phyloP scores from a whole-genome alignment of 1,284 basidiomycete genomes.

The Farysia itapuensis region DNA sequence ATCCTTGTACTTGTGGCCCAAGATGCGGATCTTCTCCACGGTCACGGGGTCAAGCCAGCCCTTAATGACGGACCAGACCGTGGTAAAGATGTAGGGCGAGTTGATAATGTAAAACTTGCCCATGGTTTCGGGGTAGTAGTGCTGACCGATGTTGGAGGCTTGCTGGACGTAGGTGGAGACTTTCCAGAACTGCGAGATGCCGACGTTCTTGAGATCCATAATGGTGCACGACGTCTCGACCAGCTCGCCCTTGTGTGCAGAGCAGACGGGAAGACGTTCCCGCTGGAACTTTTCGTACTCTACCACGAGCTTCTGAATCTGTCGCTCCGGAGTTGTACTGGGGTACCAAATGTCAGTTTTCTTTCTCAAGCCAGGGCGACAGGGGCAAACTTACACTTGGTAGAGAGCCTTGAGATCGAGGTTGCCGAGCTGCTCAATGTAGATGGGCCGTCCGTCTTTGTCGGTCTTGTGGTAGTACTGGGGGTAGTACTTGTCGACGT shows the following conservation, averaged over 20 bases:
- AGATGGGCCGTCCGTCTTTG: slow-evolving; percentile 94
- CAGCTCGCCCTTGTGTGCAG: slow-evolving; percentile 72
- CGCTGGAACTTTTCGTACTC: slow-evolving; percentile 90
- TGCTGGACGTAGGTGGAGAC: slow-evolving; percentile 84
- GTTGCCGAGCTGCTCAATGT: slow-evolving; percentile 89
- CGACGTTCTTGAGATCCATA: slow-evolving; percentile 84
- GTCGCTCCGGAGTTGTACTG: slow-evolving; percentile 83
- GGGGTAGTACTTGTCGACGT: slow-evolving; percentile 90
- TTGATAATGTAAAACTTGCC: slow-evolving; percentile 87
- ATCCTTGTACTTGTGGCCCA: slow-evolving; percentile 45
- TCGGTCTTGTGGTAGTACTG: slow-evolving; percentile 94
- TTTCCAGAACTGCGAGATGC: slow-evolving; percentile 79
- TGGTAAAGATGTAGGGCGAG: slow-evolving; percentile 83
- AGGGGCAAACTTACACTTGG: slow-evolving; percentile 38
- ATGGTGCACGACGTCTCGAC: slow-evolving; percentile 99
- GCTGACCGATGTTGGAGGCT: slow-evolving; percentile 81
- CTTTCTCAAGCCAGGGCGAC: too few relatives aligned
- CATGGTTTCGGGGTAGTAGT: slow-evolving; percentile 79
- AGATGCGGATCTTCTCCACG: slow-evolving; percentile 69
- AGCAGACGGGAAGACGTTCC: slow-evolving; percentile 74
- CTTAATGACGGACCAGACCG: slow-evolving; percentile 87
- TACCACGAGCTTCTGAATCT: slow-evolving; percentile 81
- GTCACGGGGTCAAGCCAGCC: slow-evolving; percentile 94
- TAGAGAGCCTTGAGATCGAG: slow-evolving; percentile 76
- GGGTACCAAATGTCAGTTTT: slow-evolving; percentile 61